Conservation (phyloP, 306 rosid genomes). For the Glycine soja region DNA sequence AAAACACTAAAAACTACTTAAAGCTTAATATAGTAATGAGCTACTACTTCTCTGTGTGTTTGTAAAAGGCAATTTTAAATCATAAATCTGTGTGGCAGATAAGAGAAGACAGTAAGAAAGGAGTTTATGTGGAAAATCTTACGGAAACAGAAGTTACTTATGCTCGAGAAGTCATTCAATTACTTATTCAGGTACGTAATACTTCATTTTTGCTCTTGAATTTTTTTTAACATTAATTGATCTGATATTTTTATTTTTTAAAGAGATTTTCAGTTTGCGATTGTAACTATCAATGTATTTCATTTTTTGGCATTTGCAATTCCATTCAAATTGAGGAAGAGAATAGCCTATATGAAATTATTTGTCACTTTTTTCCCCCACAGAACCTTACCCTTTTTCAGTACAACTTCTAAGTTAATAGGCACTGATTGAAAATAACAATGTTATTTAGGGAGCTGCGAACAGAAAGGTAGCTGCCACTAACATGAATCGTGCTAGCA, state of each 20-base stretch:
- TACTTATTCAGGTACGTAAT: conserved; percentile 76
- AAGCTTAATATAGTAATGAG: neutral
- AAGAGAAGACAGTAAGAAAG: conserved; percentile 95
- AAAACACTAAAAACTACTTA: neutral
- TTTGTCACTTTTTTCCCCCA: neutral
- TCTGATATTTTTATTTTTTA: neutral
- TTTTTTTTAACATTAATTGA: neutral
- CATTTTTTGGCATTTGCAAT: conserved; percentile 15
- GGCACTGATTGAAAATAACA: conserved; percentile 39
- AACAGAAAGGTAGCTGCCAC: conserved; percentile 98
- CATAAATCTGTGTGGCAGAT: conserved; percentile 56
- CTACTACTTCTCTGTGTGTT: conserved; percentile 31
- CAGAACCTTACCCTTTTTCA: neutral
- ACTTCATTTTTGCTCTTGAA: conserved; percentile 23
- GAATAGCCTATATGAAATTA: neutral
- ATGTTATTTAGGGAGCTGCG: conserved; percentile 78
- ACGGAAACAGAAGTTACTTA: conserved; percentile 88
- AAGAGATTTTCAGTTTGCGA: neutral
- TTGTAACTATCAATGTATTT: neutral
- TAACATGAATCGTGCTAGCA: conserved; percentile 96
- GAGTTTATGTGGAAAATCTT: conserved; percentile 91
- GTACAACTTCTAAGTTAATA: neutral
- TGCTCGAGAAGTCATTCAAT: conserved; percentile 94
- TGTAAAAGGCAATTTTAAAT: conserved; percentile 13
- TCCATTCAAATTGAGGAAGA: conserved; percentile 15